A percentile compares a stretch with the other conserved stretches of the same genome.
Evolutionary conservation across 768 basidiomycete genomes (phyloP).

Genomic region (Termitomyces sp.): DNA sequence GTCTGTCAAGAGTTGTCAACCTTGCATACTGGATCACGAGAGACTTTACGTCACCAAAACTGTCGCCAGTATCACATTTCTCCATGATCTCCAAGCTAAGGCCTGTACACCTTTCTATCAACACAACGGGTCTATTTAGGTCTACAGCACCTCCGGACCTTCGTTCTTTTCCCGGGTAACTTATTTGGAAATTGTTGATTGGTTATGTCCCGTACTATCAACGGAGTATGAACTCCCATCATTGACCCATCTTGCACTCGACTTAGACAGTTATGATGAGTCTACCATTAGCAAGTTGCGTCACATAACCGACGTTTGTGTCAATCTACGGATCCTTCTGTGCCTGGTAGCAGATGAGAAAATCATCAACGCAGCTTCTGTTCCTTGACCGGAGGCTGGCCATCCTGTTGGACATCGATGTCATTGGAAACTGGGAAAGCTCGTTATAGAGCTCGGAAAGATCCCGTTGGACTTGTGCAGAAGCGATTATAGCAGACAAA

Average conservation of each 20-base stretch:
- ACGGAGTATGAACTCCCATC: constrained; percentile 11
- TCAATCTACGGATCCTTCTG: constrained; percentile 16
- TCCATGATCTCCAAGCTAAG: constrained; percentile 14
- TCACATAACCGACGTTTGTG: constrained; percentile 16
- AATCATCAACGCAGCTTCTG: constrained; percentile 14
- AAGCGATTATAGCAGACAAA: constrained; percentile 16
- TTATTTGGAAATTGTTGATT: constrained; percentile 22
- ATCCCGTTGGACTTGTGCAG: constrained; percentile 20
- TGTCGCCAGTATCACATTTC: constrained; percentile 8
- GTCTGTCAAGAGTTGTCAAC: constrained; percentile 21
- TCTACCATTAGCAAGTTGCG: constrained; percentile 11
- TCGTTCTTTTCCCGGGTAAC: constrained; percentile 20
- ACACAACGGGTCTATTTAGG: constrained; percentile 18
- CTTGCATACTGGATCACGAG: constrained; percentile 19
- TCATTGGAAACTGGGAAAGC: constrained; percentile 20
- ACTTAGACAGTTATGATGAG: constrained; percentile 15
- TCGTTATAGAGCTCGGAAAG: constrained; percentile 15
- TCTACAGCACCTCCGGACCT: constrained; percentile 12
- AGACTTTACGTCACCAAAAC: background rate
- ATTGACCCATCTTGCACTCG: constrained; percentile 21
- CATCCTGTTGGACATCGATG: constrained; percentile 19
- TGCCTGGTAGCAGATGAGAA: constrained; percentile 16
- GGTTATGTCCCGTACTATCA: constrained; percentile 10
- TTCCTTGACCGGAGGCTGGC: constrained; percentile 14
- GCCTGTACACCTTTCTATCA: constrained; percentile 20